phyloP scores from a whole-genome alignment of 2,329 filamentous ascomycete species.

The Fragosphaeria purpurea region DNA sequence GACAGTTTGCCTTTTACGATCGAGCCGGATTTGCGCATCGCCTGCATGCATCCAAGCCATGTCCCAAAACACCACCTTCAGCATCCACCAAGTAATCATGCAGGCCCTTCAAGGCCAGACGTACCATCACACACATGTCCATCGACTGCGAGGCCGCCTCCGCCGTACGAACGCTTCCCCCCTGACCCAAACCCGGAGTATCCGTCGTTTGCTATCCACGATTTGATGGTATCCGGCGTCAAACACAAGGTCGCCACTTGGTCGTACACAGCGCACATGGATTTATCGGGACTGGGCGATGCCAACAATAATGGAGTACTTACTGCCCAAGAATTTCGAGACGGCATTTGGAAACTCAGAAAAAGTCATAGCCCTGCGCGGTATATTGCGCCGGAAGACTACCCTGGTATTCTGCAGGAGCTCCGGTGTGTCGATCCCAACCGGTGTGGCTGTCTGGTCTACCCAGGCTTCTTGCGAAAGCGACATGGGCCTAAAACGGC shows the following conservation, averaged over 20 bases:
- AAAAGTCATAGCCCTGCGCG: neutral
- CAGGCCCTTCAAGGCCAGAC: too few relatives aligned
- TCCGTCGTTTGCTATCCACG: constrained; percentile 3
- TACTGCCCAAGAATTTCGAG: neutral
- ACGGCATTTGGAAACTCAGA: neutral
- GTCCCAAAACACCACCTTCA: neutral
- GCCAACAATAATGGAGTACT: neutral
- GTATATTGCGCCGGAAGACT: constrained; percentile 2
- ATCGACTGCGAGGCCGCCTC: neutral
- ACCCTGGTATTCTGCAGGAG: constrained; percentile 2
- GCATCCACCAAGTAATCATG: too few relatives aligned
- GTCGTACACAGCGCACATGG: constrained; percentile 7
- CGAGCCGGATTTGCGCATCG: neutral
- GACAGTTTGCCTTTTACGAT: neutral
- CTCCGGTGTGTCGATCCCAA: constrained; percentile 8
- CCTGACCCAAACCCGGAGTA: neutral
- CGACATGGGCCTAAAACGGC: too few relatives aligned
- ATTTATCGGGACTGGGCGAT: neutral
- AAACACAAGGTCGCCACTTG: constrained; percentile 1
- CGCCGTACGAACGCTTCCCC: neutral
- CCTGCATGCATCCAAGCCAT: constrained; percentile 1
- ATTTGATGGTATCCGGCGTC: neutral
- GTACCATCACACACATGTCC: too few relatives aligned
- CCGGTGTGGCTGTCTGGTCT: constrained; percentile 5
- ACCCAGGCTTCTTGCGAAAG: neutral